Percentiles rank a stretch among this genome's conserved stretches.
Evolutionary conservation across 305 asterid genomes (phyloP).

Genomic region (Fraxinus albicans): DNA sequence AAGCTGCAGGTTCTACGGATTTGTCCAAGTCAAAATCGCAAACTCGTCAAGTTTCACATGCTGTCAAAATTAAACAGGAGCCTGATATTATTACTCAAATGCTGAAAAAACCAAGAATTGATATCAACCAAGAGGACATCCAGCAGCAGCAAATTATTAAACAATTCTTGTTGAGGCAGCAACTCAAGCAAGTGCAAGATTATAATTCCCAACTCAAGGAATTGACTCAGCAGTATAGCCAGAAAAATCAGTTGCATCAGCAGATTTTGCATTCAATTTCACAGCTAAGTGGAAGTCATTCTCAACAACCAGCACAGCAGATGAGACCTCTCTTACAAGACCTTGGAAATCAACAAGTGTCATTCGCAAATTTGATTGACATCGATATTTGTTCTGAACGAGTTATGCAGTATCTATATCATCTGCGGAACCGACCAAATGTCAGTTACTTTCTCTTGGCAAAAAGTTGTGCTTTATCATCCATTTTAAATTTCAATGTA

Average conservation of each 20-base stretch:
- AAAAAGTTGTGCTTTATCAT: not conserved
- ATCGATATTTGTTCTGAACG: constrained; percentile 46
- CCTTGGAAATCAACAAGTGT: constrained; percentile 28
- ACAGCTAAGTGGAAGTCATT: constrained; percentile 22
- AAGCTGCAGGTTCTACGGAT: constrained; percentile 17
- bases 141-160: constrained; percentile 28
- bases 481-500: not conserved
- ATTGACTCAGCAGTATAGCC: constrained; percentile 24
- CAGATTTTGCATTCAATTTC: constrained; percentile 35
- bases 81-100: constrained; percentile 17
- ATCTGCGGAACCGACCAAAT: constrained; percentile 42
- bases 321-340: constrained; percentile 30
- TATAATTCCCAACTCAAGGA: constrained; percentile 34
- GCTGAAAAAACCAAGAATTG: constrained; percentile 33
- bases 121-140: constrained; percentile 29
- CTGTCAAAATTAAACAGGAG: constrained; percentile 24
- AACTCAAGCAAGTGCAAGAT: constrained; percentile 27
- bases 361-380: constrained; percentile 36
- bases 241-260: constrained; percentile 30
- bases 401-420: constrained; percentile 43
- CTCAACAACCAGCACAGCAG: constrained; percentile 29
- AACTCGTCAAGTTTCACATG: constrained; percentile 16
- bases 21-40: constrained; percentile 23
- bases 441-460: constrained; percentile 37
- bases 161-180: constrained; percentile 30